Conservation (phyloP, 768 basidiomycete genomes). For the Mrakia hoshinonis region DNA sequence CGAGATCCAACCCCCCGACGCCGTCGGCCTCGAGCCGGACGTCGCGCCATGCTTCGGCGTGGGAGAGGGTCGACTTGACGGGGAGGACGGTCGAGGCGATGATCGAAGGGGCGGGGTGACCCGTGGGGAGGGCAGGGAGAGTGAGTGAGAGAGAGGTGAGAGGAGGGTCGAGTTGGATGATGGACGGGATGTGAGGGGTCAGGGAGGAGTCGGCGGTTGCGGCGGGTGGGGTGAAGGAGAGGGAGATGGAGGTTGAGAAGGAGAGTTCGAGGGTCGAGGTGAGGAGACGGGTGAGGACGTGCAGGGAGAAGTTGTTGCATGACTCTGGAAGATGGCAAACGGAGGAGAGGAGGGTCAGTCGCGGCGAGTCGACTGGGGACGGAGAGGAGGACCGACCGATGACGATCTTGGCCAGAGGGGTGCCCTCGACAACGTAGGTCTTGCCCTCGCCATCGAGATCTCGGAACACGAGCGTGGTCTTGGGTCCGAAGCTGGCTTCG, state of each 20-base stretch:
- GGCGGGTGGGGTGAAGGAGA: slow-evolving; percentile 9
- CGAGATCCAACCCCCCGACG: background rate
- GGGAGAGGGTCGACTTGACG: slow-evolving; percentile 18
- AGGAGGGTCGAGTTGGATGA: slow-evolving; percentile 24
- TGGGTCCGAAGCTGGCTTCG: background rate
- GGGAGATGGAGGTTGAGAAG: slow-evolving; percentile 19
- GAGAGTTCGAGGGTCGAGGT: slow-evolving; percentile 12
- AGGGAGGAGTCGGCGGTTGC: background rate
- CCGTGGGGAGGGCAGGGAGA: slow-evolving; percentile 9
- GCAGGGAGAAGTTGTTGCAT: background rate
- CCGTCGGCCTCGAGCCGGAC: background rate
- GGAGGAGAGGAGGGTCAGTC: background rate
- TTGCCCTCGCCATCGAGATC: slow-evolving; percentile 17
- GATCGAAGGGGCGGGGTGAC: background rate
- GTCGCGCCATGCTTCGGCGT: background rate
- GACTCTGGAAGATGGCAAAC: background rate
- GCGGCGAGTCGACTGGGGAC: background rate
- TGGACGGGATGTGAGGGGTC: slow-evolving; percentile 12
- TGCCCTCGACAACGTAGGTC: background rate
- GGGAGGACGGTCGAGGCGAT: background rate
- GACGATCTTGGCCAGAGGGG: slow-evolving; percentile 2
- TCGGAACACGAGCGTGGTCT: slow-evolving; percentile 1
- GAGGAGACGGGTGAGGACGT: slow-evolving; percentile 3
- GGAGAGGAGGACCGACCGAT: background rate
- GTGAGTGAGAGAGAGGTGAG: slow-evolving; percentile 15